Evolutionary conservation across 2,329 filamentous ascomycete genomes (phyloP).

Genomic region (Thyridium curvatum): DNA sequence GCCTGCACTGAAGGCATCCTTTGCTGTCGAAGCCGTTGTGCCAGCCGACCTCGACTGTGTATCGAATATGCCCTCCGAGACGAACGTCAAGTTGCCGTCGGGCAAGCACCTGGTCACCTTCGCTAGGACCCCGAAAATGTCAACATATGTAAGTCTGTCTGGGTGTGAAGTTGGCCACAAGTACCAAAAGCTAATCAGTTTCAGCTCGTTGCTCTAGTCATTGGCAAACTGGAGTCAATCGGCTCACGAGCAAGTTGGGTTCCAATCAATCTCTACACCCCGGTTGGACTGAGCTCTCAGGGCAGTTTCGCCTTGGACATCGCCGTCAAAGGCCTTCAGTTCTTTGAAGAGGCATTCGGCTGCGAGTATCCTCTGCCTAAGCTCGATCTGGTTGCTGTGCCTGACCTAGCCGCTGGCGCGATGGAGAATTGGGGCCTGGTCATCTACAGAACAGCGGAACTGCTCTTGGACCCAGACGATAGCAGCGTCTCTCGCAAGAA

Average conservation of each 20-base stretch:
- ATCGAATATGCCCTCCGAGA: constrained; percentile 53
- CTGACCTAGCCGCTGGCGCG: constrained; percentile 62
- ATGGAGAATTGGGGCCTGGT: constrained; percentile 74
- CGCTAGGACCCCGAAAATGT: constrained; percentile 63
- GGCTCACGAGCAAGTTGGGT: constrained; percentile 59
- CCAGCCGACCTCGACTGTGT: constrained; percentile 61
- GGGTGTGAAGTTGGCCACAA: too few species aligned
- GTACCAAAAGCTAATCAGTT: too few species aligned
- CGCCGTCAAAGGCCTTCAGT: constrained; percentile 58
- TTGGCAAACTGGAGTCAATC: constrained; percentile 63
- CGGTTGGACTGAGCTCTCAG: constrained; percentile 53
- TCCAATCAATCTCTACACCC: constrained; percentile 55
- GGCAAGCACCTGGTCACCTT: constrained; percentile 48
- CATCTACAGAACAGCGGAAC: constrained; percentile 57
- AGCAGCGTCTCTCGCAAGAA: constrained; percentile 1
- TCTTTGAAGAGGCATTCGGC: constrained; percentile 66
- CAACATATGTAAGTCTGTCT: constrained; percentile 49
- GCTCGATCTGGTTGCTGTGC: constrained; percentile 71
- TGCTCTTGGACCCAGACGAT: constrained; percentile 36
- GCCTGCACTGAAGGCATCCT: constrained; percentile 63
- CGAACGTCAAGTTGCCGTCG: neutral
- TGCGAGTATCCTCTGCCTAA: constrained; percentile 64
- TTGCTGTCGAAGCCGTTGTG: constrained; percentile 60
- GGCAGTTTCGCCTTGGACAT: constrained; percentile 62
- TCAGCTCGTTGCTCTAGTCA: constrained; percentile 57